phyloP scores from a whole-genome alignment of 768 basidiomycete species.

The Baorangia bicolor region DNA sequence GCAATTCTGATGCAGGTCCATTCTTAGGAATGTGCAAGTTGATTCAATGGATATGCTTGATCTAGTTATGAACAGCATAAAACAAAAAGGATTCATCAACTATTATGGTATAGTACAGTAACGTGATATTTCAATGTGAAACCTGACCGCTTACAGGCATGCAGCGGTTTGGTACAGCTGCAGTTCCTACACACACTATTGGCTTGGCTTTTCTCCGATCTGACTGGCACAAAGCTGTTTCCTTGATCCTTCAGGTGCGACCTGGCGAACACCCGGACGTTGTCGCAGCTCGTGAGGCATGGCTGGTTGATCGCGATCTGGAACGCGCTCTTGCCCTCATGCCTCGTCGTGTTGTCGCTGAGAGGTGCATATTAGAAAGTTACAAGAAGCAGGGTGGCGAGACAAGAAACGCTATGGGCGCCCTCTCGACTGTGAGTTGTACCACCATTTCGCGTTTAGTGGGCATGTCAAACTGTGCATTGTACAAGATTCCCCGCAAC shows the following conservation, averaged over 20 bases:
- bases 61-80: constrained; percentile 71
- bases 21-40: constrained; percentile 76
- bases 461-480: constrained; percentile 1
- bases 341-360: constrained; percentile 91
- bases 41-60: constrained; percentile 73
- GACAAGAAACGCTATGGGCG: constrained; percentile 82
- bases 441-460: neutral
- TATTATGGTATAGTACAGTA: constrained; percentile 72
- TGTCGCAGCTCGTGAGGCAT: constrained; percentile 78
- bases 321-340: constrained; percentile 81
- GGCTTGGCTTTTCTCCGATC: constrained; percentile 87
- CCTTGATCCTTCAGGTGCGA: constrained; percentile 76
- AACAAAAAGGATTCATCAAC: constrained; percentile 90
- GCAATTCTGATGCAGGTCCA: neutral
- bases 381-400: constrained; percentile 80
- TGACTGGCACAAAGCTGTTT: constrained; percentile 87
- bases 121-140: neutral
- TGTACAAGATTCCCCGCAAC: constrained; percentile 86
- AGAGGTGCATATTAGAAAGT: constrained; percentile 88
- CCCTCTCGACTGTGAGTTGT: constrained; percentile 70
- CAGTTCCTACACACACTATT: constrained; percentile 92
- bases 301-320: constrained; percentile 80
- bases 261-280: constrained; percentile 94
- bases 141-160: constrained; percentile 61
- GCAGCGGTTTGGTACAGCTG: constrained; percentile 98